Conservation (phyloP, 2,329 filamentous ascomycete species). For the Akanthomyces muscarius region DNA sequence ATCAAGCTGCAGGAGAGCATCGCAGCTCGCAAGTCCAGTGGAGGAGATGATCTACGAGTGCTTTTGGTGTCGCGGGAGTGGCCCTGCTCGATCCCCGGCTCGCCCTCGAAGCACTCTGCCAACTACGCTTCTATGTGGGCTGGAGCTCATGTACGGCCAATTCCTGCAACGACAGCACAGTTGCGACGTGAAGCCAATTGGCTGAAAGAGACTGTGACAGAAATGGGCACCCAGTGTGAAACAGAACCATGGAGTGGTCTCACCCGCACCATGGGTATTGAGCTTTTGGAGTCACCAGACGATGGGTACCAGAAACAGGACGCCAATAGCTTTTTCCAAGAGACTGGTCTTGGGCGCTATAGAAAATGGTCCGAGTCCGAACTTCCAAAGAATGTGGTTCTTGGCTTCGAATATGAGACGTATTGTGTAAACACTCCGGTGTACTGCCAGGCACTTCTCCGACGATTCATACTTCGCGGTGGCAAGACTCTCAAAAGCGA, state of each 20-base stretch:
- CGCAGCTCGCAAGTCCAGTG: constrained; percentile 1
- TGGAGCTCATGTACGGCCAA: constrained; percentile 52
- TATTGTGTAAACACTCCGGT: constrained; percentile 54
- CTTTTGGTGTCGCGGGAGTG: constrained; percentile 33
- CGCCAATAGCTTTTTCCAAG: constrained; percentile 24
- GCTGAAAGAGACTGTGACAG: constrained; percentile 27
- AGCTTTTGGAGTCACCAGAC: constrained; percentile 47
- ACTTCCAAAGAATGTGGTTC: constrained; percentile 38
- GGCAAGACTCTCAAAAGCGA: constrained; percentile 28
- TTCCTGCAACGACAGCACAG: constrained; percentile 36
- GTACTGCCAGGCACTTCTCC: constrained; percentile 42
- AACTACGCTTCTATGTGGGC: constrained; percentile 56
- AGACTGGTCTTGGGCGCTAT: constrained; percentile 29
- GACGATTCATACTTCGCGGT: constrained; percentile 29
- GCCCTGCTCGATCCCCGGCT: constrained; percentile 32
- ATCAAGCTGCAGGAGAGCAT: constrained; percentile 38
- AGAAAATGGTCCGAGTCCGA: constrained; percentile 30
- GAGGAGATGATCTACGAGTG: constrained; percentile 16
- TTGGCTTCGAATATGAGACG: constrained; percentile 49
- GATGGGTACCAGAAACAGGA: constrained; percentile 34
- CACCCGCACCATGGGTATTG: constrained; percentile 46
- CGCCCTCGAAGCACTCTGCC: constrained; percentile 27
- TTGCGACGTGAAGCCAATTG: constrained; percentile 30
- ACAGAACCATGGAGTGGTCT: constrained; percentile 38
- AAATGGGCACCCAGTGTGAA: constrained; percentile 24